Percentiles rank a stretch among this genome's conserved stretches.
Evolutionary conservation across 176 grass and related monocot genomes (phyloP).

Genomic region (Cenchrus americanus): DNA sequence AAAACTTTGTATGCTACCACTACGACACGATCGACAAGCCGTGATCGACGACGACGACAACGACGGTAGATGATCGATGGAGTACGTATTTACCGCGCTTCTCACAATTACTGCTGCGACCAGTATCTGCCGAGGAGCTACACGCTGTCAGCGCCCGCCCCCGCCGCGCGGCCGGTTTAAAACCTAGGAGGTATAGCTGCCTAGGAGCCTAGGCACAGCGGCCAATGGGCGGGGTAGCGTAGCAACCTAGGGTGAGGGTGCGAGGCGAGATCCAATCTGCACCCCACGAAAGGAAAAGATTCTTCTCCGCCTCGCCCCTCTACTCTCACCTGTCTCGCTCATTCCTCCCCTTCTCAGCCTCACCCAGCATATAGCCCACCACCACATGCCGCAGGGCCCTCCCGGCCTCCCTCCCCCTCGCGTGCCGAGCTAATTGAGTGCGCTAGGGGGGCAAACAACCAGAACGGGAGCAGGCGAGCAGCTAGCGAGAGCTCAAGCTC

Average conservation of each 20-base stretch:
- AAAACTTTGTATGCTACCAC: neutral
- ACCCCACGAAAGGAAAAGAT: constrained; percentile 53
- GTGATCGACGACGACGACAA: neutral
- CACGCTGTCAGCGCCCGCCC: neutral
- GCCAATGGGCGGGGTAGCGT: neutral
- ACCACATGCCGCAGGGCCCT: constrained; percentile 27
- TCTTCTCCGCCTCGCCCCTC: constrained; percentile 19
- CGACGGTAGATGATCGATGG: too few species aligned
- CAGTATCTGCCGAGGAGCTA: neutral
- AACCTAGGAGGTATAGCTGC: constrained; percentile 15
- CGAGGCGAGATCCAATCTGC: constrained; percentile 52
- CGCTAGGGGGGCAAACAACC: neutral
- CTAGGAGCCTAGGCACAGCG: neutral
- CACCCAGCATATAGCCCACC: constrained; percentile 40
- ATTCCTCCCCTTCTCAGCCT: neutral
- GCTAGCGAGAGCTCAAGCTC: neutral
- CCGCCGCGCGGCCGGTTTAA: neutral
- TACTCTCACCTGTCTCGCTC: neutral
- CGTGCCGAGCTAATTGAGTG: neutral
- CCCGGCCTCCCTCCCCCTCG: too few species aligned
- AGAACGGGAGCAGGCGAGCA: neutral
- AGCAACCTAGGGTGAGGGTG: constrained; percentile 18
- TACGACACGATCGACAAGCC: neutral
- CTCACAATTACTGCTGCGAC: neutral
- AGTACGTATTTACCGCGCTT: too few species aligned